Conservation (phyloP, 306 rosid genomes). For the Cucumis cinereus region DNA sequence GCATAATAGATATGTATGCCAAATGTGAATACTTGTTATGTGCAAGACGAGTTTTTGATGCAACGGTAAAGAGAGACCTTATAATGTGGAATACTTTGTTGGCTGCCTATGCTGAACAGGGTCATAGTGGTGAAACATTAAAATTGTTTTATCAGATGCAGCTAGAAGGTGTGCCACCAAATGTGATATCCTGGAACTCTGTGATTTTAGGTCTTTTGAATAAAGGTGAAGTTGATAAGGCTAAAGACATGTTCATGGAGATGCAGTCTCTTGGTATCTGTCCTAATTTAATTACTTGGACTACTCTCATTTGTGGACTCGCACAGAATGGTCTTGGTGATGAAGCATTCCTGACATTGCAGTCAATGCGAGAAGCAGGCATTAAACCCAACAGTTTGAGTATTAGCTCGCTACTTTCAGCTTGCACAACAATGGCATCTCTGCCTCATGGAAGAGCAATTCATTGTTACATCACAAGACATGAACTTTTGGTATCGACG, state of each 20-base stretch:
- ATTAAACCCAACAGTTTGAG: slow-evolving; percentile 39
- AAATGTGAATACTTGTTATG: slow-evolving; percentile 44
- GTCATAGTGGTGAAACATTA: slow-evolving; percentile 63
- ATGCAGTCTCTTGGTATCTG: slow-evolving; percentile 37
- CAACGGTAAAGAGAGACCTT: slow-evolving; percentile 32
- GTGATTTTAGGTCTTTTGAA: slow-evolving; percentile 50
- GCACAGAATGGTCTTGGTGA: slow-evolving; percentile 34
- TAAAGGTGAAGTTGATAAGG: slow-evolving; percentile 54
- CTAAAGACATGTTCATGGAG: slow-evolving; percentile 49
- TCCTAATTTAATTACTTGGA: slow-evolving; percentile 69
- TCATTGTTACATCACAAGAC: slow-evolving; percentile 56
- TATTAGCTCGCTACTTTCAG: slow-evolving; percentile 39
- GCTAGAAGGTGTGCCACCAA: slow-evolving; percentile 51
- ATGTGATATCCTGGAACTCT: slow-evolving; percentile 73
- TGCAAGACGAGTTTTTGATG: slow-evolving; percentile 45
- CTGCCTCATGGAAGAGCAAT: slow-evolving; percentile 53
- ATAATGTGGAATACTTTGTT: slow-evolving; percentile 72
- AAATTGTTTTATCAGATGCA: slow-evolving; percentile 71
- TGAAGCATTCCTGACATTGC: slow-evolving; percentile 43
- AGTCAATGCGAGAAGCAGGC: slow-evolving; percentile 52
- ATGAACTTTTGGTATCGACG: slow-evolving; percentile 21
- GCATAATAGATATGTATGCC: slow-evolving; percentile 58
- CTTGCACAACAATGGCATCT: slow-evolving; percentile 41
- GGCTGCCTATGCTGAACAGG: slow-evolving; percentile 61
- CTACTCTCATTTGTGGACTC: slow-evolving; percentile 58